Conservation (phyloP, 2,329 filamentous ascomycete genomes). For the Fusarium anguioides region DNA sequence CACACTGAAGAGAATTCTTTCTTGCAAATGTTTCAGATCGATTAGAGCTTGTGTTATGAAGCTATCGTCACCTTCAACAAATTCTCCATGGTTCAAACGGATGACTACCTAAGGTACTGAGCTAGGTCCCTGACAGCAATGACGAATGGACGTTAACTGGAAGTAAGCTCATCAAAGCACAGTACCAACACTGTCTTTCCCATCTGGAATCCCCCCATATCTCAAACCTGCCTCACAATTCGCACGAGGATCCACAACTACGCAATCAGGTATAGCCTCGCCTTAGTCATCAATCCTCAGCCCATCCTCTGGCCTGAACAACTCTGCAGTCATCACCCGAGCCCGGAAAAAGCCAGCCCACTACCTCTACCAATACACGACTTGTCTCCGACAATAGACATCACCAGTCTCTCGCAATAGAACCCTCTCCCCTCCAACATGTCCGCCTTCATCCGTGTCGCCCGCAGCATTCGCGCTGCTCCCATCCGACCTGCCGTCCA, state of each 20-base stretch:
- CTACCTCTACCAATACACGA: slow-evolving; percentile 40
- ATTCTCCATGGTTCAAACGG: not conserved
- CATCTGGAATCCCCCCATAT: not conserved
- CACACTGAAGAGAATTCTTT: not conserved
- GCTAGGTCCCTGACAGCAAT: slow-evolving; percentile 14
- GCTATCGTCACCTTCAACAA: not conserved
- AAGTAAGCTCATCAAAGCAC: slow-evolving; percentile 42
- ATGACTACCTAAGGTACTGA: not conserved
- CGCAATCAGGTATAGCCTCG: slow-evolving; percentile 41
- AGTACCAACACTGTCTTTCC: slow-evolving; percentile 39
- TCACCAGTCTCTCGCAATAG: slow-evolving; percentile 35
- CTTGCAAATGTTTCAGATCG: not conserved
- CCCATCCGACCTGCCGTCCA: slow-evolving; percentile 66
- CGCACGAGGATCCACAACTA: slow-evolving; percentile 43
- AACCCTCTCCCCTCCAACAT: slow-evolving; percentile 62
- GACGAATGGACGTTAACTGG: slow-evolving; percentile 40
- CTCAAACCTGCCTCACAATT: slow-evolving; percentile 33
- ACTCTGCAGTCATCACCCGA: slow-evolving; percentile 49
- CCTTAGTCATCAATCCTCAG: slow-evolving; percentile 51
- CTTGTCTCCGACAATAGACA: slow-evolving; percentile 34
- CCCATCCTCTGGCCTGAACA: slow-evolving; percentile 47
- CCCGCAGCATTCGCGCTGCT: slow-evolving; percentile 76
- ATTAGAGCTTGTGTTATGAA: not conserved
- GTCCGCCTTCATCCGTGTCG: slow-evolving; percentile 76
- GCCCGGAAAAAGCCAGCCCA: slow-evolving; percentile 42